phyloP scores from a whole-genome alignment of 306 rosid species.

The Ammopiptanthus mongolicus region DNA sequence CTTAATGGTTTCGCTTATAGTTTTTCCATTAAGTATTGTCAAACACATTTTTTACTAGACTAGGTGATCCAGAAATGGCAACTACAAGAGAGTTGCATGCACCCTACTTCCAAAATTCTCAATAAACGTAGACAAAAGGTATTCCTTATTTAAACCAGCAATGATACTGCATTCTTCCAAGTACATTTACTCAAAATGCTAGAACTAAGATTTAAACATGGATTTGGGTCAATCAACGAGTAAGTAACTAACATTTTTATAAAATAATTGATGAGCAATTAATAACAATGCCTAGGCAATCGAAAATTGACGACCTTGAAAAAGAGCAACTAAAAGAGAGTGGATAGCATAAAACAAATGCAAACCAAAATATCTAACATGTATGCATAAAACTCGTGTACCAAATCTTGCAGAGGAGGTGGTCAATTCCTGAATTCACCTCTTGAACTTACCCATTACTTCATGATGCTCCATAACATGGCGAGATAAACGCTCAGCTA shows the following conservation, averaged over 20 bases:
- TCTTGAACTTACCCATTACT: slow-evolving; percentile 90
- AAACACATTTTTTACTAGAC: neutral
- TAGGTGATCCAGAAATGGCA: slow-evolving; percentile 1
- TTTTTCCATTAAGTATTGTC: too few relatives aligned
- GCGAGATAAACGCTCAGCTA: slow-evolving; percentile 76
- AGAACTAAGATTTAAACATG: slow-evolving; percentile 12
- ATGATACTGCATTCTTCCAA: slow-evolving; percentile 16
- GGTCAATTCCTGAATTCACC: slow-evolving; percentile 18
- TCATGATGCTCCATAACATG: slow-evolving; percentile 98
- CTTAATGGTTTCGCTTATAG: too few relatives aligned
- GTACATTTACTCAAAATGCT: neutral
- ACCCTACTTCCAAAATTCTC: slow-evolving; percentile 10
- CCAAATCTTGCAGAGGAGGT: neutral
- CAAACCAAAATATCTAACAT: slow-evolving; percentile 12
- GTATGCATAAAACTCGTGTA: slow-evolving; percentile 9
- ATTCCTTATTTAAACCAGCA: slow-evolving; percentile 16
- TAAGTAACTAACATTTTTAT: neutral
- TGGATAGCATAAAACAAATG: slow-evolving; percentile 9
- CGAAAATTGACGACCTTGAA: neutral
- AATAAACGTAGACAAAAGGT: slow-evolving; percentile 1
- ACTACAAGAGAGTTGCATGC: neutral
- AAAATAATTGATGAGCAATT: neutral
- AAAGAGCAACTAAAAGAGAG: slow-evolving; percentile 4
- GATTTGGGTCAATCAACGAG: slow-evolving; percentile 10
- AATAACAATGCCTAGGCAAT: neutral